Evolutionary conservation across 2,329 filamentous ascomycete genomes (phyloP).

Genomic region (Arthrinium puccinioides): DNA sequence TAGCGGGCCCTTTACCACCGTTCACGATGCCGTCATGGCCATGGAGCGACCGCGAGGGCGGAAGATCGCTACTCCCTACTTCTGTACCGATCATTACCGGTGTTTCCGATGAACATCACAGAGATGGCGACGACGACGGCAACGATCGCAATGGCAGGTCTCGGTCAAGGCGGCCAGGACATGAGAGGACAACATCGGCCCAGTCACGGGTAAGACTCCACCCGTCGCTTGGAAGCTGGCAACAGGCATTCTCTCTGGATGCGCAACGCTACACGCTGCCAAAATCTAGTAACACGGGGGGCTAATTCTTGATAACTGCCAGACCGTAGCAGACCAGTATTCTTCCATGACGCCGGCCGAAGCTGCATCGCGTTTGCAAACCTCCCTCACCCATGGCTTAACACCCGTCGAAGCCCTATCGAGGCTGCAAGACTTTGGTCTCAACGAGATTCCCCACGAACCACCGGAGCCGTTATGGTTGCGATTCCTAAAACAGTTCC

Average conservation of each 20-base stretch:
- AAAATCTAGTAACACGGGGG: neutral
- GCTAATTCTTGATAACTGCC: neutral
- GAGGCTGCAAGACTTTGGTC: conserved; percentile 72
- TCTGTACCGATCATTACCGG: conserved; percentile 24
- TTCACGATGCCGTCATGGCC: conserved; percentile 29
- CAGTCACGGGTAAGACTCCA: conserved; percentile 51
- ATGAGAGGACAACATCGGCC: conserved; percentile 44
- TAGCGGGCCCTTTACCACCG: conserved; percentile 10
- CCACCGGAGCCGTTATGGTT: conserved; percentile 91
- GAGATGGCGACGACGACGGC: conserved; percentile 17
- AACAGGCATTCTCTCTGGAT: neutral
- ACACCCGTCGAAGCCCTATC: conserved; percentile 73
- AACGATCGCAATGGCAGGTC: conserved; percentile 23
- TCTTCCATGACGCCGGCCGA: conserved; percentile 68
- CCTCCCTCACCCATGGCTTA: conserved; percentile 77
- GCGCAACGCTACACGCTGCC: neutral
- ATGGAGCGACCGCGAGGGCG: conserved; percentile 24
- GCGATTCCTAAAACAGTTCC: conserved; percentile 92
- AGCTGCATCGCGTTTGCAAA: conserved; percentile 68
- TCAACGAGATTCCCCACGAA: conserved; percentile 92
- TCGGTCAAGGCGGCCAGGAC: conserved; percentile 24
- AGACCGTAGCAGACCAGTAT: conserved; percentile 53
- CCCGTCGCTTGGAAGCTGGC: no score
- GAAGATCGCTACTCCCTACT: conserved; percentile 27
- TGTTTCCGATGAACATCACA: conserved; percentile 19